These are phyloP conservation scores for Podospora sp. DNA, from an alignment of 495 filamentous ascomycete species.

Conservation along the genomic window DNA sequence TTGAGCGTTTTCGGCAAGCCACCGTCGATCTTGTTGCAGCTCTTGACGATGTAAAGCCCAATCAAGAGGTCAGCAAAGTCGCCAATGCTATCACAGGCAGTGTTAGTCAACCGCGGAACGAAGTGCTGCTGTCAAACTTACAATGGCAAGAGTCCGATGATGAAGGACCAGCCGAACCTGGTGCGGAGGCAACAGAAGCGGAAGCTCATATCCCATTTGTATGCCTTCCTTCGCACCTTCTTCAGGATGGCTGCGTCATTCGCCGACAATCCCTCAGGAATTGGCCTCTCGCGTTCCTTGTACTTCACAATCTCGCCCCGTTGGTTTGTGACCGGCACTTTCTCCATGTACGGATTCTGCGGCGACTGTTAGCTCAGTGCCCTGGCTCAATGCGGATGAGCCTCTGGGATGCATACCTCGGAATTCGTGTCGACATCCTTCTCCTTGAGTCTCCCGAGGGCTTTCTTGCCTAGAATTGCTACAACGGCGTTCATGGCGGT, in stretches of 20 bases:
- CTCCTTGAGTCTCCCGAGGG: slow-evolving; percentile 64
- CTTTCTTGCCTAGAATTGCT: slow-evolving; percentile 64
- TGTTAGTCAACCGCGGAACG: too few species aligned
- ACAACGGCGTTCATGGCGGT: slow-evolving; percentile 29
- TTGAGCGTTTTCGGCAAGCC: slow-evolving; percentile 61
- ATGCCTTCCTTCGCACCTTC: slow-evolving; percentile 77
- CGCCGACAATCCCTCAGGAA: slow-evolving; percentile 71
- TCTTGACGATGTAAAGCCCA: slow-evolving; percentile 68
- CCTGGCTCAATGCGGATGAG: too few species aligned
- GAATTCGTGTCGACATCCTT: slow-evolving; percentile 74
- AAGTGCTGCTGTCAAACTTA: slow-evolving; percentile 46
- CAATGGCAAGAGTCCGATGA: slow-evolving; percentile 80
- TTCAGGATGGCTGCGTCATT: slow-evolving; percentile 80
- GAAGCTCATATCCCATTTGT: slow-evolving; percentile 71
- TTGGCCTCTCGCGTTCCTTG: slow-evolving; percentile 69
- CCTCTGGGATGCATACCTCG: slow-evolving; percentile 51
- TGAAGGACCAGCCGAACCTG: slow-evolving; percentile 77
- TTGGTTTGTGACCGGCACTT: slow-evolving; percentile 68
- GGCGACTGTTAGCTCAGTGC: slow-evolving; percentile 1
- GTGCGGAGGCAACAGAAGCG: slow-evolving; percentile 75
- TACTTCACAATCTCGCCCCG: slow-evolving; percentile 56
- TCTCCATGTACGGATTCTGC: slow-evolving; percentile 74
- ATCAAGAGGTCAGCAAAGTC: slow-evolving; percentile 73
- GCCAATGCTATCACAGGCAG: slow-evolving; percentile 58
- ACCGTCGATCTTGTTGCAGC: slow-evolving; percentile 69